phyloP scores from a whole-genome alignment of 805 yeast genomes.

The Myxozyma lipomycoides region DNA sequence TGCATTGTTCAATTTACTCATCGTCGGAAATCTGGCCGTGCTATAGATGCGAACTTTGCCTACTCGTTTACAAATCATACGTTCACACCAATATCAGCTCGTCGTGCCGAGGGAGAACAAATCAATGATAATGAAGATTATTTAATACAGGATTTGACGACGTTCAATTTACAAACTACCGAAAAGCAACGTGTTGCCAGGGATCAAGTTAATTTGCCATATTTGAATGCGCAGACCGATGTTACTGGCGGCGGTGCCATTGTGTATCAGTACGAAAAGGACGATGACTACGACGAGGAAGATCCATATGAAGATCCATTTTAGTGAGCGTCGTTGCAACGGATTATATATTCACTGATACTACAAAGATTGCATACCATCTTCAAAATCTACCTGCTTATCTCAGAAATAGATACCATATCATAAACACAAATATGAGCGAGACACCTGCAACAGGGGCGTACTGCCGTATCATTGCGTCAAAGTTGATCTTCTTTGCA shows the following conservation, averaged over 20 bases:
- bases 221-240: constrained; percentile 72
- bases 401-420: constrained; percentile 68
- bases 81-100: constrained; percentile 37
- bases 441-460: constrained; percentile 78
- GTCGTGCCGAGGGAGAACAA: constrained; percentile 30
- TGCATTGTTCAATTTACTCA: constrained; percentile 56
- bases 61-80: constrained; percentile 51
- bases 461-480: constrained; percentile 82
- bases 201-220: constrained; percentile 89
- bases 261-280: constrained; percentile 91
- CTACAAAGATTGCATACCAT: neutral
- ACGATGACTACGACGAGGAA: constrained; percentile 96
- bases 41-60: constrained; percentile 52
- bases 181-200: constrained; percentile 70
- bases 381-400: constrained; percentile 2
- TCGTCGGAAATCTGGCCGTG: constrained; percentile 81
- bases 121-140: constrained; percentile 45
- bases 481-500: constrained; percentile 86
- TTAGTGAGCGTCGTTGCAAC: no score
- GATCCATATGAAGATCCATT: constrained; percentile 98
- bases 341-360: constrained; percentile 16
- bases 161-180: constrained; percentile 78
- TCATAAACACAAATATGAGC: constrained; percentile 59
- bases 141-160: constrained; percentile 68
- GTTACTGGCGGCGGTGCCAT: constrained; percentile 75